Evolutionary conservation across 2,329 filamentous ascomycete genomes (phyloP).

Genomic region (Teratosphaeriaceae sp.): DNA sequence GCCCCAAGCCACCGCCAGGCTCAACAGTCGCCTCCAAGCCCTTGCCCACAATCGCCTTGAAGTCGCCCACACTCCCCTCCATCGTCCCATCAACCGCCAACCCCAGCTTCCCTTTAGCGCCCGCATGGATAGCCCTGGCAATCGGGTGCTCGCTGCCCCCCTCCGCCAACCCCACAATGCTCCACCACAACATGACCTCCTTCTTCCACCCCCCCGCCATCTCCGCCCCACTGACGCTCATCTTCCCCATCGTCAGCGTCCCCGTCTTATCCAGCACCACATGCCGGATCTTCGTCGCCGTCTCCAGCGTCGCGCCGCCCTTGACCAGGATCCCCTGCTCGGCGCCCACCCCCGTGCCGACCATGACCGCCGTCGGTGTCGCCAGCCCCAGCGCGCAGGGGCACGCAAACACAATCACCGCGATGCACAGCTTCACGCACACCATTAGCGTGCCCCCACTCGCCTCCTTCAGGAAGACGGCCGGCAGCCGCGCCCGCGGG

Average conservation of each 20-base stretch:
- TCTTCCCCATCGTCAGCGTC: conserved; percentile 88
- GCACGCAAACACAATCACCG: conserved; percentile 96
- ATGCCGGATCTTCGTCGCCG: conserved; percentile 80
- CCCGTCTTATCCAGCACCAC: conserved; percentile 95
- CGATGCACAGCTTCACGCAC: conserved; percentile 94
- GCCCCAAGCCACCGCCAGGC: conserved; percentile 61
- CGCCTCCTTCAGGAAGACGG: conserved; percentile 72
- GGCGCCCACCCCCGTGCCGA: conserved; percentile 93
- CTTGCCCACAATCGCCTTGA: conserved; percentile 74
- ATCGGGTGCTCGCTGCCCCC: conserved; percentile 95
- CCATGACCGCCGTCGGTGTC: conserved; percentile 97
- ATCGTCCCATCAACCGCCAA: conserved; percentile 66
- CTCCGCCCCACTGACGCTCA: conserved; percentile 74
- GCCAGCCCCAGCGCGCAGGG: conserved; percentile 94
- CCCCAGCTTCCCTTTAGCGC: conserved; percentile 69
- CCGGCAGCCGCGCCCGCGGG: conserved; percentile 60
- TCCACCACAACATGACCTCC: conserved; percentile 84
- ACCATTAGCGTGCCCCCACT: conserved; percentile 94
- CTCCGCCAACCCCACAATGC: conserved; percentile 89
- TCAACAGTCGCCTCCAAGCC: conserved; percentile 80
- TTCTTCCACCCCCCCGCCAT: conserved; percentile 55
- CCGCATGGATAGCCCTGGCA: conserved; percentile 74
- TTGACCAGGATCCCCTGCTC: conserved; percentile 98
- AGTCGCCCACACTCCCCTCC: conserved; percentile 79
- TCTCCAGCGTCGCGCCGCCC: conserved; percentile 86